Conservation (phyloP, 768 basidiomycete genomes). For the Hypsizygus marmoreus region DNA sequence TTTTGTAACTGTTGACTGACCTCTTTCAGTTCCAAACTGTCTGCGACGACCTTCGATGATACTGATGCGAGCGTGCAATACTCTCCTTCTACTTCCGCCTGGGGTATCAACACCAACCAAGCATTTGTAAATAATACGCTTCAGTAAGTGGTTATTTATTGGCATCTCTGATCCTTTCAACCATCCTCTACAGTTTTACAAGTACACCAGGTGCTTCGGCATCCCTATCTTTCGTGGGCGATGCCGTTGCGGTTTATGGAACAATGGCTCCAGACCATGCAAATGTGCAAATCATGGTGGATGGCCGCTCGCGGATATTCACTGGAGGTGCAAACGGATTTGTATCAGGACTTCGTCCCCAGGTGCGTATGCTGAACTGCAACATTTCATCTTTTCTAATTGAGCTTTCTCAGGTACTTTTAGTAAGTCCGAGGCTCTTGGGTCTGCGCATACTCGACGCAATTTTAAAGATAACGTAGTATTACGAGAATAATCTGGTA, state of each 20-base stretch:
- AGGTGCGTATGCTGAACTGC: conserved; percentile 15
- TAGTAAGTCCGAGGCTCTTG: conserved; percentile 26
- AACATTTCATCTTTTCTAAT: neutral
- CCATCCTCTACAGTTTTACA: conserved; percentile 36
- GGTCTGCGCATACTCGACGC: neutral
- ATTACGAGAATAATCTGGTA: conserved; percentile 41
- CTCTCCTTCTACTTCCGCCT: conserved; percentile 34
- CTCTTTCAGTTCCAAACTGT: conserved; percentile 23
- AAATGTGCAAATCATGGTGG: conserved; percentile 45
- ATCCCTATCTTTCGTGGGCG: conserved; percentile 47
- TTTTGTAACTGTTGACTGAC: conserved; percentile 1
- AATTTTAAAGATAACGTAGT: conserved; percentile 28
- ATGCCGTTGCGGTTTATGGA: conserved; percentile 57
- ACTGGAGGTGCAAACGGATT: conserved; percentile 37
- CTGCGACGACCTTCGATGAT: conserved; percentile 42
- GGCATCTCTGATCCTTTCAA: neutral
- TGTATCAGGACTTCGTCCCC: conserved; percentile 31
- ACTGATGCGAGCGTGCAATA: conserved; percentile 39
- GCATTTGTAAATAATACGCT: conserved; percentile 39
- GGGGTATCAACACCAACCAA: conserved; percentile 32
- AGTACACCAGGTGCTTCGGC: conserved; percentile 39
- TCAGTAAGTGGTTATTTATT: conserved; percentile 37
- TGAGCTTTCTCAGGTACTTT: conserved; percentile 26
- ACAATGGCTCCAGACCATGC: conserved; percentile 54
- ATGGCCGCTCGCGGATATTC: conserved; percentile 37